Conservation (phyloP, 1,139 yeast species). For the Ogataea hybrid region DNA sequence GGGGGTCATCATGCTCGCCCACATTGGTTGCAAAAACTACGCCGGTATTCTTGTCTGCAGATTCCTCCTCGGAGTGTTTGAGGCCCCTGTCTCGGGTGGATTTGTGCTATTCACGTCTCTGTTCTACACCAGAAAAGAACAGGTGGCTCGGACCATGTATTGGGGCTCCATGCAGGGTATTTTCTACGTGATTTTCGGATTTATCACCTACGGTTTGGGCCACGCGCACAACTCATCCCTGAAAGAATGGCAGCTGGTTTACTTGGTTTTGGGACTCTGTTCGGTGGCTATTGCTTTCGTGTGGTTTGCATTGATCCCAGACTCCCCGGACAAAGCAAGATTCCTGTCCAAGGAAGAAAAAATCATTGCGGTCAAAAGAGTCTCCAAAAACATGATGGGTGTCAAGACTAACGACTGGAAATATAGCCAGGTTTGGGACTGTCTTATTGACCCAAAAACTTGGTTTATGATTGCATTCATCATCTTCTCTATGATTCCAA, state of each 20-base stretch:
- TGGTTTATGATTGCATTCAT: conserved; percentile 31
- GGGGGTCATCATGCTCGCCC: conserved; percentile 44
- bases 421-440: conserved; percentile 36
- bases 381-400: conserved; percentile 13
- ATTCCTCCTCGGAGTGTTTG: conserved; percentile 39
- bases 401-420: conserved; percentile 15
- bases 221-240: conserved; percentile 31
- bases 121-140: conserved; percentile 33
- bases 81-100: conserved; percentile 38
- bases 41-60: conserved; percentile 39
- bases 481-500: conserved; percentile 37
- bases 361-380: conserved; percentile 19
- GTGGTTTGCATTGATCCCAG: conserved; percentile 45
- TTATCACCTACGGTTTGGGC: conserved; percentile 35
- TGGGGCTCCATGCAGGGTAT: conserved; percentile 31
- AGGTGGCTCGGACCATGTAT: conserved; percentile 36
- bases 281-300: conserved; percentile 29
- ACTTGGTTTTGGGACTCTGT: conserved; percentile 27
- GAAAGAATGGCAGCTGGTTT: conserved; percentile 27
- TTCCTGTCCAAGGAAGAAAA: conserved; percentile 50
- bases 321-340: conserved; percentile 53
- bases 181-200: conserved; percentile 27
- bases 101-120: conserved; percentile 31
- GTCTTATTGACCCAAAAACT: conserved; percentile 36
- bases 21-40: conserved; percentile 35